Evolutionary conservation across 768 basidiomycete species (phyloP).

Genomic region (Coprinopsis sp.): DNA sequence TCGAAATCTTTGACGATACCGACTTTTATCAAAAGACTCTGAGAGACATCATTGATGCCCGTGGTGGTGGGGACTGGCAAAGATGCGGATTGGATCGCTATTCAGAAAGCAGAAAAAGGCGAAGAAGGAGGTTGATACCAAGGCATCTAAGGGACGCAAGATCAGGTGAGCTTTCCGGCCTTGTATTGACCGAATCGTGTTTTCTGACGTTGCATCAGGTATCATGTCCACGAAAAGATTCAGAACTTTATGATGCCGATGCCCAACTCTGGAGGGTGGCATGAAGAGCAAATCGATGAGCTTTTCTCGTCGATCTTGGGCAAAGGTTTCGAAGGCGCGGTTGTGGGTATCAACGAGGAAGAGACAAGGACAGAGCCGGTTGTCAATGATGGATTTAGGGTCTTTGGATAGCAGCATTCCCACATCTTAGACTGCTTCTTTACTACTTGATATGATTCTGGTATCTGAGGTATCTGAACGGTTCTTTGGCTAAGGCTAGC

Average conservation of each 20-base stretch:
- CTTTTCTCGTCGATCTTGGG: constrained; percentile 87
- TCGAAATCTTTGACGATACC: constrained; percentile 76
- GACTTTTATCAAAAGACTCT: constrained; percentile 93
- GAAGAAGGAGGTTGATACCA: constrained; percentile 90
- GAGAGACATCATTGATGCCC: constrained; percentile 83
- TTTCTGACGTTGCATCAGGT: constrained; percentile 39
- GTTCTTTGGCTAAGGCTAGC: too few relatives aligned
- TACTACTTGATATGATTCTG: too few relatives aligned
- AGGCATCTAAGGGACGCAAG: constrained; percentile 93
- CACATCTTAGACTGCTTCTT: too few relatives aligned
- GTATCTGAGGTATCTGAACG: too few relatives aligned
- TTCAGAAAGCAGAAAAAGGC: constrained; percentile 67
- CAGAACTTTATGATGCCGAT: constrained; percentile 97
- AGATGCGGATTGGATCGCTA: constrained; percentile 56
- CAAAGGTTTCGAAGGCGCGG: constrained; percentile 50
- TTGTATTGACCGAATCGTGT: background rate
- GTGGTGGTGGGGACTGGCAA: constrained; percentile 34
- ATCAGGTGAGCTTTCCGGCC: constrained; percentile 50
- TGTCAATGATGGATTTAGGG: constrained; percentile 44
- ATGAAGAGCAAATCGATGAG: constrained; percentile 95
- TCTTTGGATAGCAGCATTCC: constrained; percentile 67
- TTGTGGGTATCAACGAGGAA: constrained; percentile 23
- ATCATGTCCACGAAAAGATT: constrained; percentile 92
- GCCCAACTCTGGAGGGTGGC: constrained; percentile 67
- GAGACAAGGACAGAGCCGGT: constrained; percentile 24